Evolutionary conservation across 495 filamentous ascomycete genomes (phyloP), one percentile per base, ranked within the genome.

Genomic region (Recurvomyces mirabilis): DNA sequence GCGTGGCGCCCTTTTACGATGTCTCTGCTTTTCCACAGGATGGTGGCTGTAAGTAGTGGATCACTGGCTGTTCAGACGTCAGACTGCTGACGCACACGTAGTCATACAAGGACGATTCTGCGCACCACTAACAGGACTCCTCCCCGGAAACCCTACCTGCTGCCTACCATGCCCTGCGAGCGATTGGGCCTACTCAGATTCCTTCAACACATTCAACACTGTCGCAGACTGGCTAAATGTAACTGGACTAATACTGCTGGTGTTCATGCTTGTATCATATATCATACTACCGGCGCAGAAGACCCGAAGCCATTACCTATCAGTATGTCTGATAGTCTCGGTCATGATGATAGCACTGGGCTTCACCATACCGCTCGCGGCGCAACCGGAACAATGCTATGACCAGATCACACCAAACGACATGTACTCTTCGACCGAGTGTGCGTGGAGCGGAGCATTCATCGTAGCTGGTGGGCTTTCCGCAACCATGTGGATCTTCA

Each of bases 381-480:
- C 78, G 6, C 75, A 82, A 55, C 83, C 88, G 14, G 61, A 83
- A 2, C 77, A 93, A 70, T 98, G 91, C 57, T 82, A 75, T 55
- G 84, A 98, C 53, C 67, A 69, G 23, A 95, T 98, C 56, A 98
- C 91, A 1, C 93, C 91, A 0, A 81, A 94, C 55, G 84, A 88
- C 53, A 94, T 95, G 87, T 74, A 82, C 54, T 79, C 79, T 10
- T 81, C 74, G 55, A 58, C 78, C 1, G 77, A 81, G 4, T 98
- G 93, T 52, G 91, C 87, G 11, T 79, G 91, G 43, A 93, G 87
- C 2, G 91, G 91, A 11, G 74, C 87, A 10, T 77, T 94, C 49
- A 65, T 96, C 12, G 67, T 94, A 38, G 73, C 81, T 19, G 93
- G 91, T 35, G 93, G 88, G 42, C 85, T 86, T 73, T 69, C 76